A percentile compares a stretch with the other conserved stretches of the same genome.
Conservation (phyloP, 176 grass and related monocot genomes). For the Elaeis guineensis region DNA sequence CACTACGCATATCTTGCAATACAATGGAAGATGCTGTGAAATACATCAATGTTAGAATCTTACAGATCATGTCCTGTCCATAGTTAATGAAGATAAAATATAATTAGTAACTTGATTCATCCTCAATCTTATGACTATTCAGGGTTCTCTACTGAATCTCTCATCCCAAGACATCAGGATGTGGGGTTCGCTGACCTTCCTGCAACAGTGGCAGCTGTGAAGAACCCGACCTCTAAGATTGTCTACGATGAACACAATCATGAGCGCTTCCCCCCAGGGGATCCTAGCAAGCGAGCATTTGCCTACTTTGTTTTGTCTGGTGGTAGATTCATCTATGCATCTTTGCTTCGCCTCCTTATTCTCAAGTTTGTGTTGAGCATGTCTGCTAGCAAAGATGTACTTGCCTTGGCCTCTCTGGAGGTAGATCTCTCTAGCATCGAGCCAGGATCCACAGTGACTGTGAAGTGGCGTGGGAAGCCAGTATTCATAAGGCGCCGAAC, state of each 20-base stretch:
- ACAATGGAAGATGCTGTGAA: too few species aligned
- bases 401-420: constrained; percentile 10
- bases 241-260: constrained; percentile 13
- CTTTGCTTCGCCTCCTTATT: constrained; percentile 9
- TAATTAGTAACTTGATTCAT: constrained; percentile 6
- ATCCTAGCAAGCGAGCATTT: constrained; percentile 17
- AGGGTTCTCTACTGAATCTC: constrained; percentile 5
- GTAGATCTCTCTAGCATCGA: constrained; percentile 14
- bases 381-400: constrained; percentile 16
- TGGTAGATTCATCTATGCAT: constrained; percentile 14
- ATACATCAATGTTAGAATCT: too few species aligned
- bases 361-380: constrained; percentile 16
- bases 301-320: constrained; percentile 10
- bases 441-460: constrained; percentile 5
- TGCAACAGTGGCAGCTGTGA: constrained; percentile 9
- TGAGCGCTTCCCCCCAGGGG: constrained; percentile 5
- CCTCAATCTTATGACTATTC: neutral
- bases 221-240: constrained; percentile 12
- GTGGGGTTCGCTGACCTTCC: constrained; percentile 6
- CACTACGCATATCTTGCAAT: too few species aligned
- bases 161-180: neutral
- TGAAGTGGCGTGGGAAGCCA: constrained; percentile 16
- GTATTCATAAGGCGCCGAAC: constrained; percentile 12
- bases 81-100: constrained; percentile 3
- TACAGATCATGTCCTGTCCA: neutral